Conservation (phyloP, 2,329 filamentous ascomycete species). For the Podosphaera leucotricha region DNA sequence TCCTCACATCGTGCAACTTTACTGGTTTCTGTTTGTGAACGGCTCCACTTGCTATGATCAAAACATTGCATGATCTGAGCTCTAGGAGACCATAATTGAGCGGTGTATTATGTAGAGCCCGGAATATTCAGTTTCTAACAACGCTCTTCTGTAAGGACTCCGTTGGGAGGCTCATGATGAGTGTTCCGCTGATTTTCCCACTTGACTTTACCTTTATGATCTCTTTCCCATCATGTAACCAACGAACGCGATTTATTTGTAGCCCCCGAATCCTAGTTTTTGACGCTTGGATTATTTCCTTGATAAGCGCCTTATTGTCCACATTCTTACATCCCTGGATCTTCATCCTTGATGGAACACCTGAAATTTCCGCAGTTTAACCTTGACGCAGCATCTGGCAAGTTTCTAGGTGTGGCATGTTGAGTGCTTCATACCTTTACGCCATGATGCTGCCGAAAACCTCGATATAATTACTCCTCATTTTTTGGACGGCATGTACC, state of each 20-base stretch:
- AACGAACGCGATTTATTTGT: not conserved
- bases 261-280: not conserved
- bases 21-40: not conserved
- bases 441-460: not conserved
- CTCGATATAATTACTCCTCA: not conserved
- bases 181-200: not conserved
- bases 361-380: not conserved
- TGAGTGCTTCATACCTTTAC: not conserved
- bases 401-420: not conserved
- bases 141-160: not conserved
- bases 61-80: not conserved
- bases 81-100: not conserved
- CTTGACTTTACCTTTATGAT: not conserved
- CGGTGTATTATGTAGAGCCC: not conserved
- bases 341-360: not conserved
- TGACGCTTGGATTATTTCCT: not conserved
- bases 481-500: not conserved
- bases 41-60: not conserved
- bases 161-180: not conserved
- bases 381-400: not conserved
- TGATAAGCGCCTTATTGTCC: not conserved
- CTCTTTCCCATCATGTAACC: not conserved
- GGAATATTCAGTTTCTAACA: not conserved
- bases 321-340: not conserved
- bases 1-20: not conserved